Evolutionary conservation across 2,329 filamentous ascomycete species (phyloP).

Genomic region (Cladosporium sphaerospermum): DNA sequence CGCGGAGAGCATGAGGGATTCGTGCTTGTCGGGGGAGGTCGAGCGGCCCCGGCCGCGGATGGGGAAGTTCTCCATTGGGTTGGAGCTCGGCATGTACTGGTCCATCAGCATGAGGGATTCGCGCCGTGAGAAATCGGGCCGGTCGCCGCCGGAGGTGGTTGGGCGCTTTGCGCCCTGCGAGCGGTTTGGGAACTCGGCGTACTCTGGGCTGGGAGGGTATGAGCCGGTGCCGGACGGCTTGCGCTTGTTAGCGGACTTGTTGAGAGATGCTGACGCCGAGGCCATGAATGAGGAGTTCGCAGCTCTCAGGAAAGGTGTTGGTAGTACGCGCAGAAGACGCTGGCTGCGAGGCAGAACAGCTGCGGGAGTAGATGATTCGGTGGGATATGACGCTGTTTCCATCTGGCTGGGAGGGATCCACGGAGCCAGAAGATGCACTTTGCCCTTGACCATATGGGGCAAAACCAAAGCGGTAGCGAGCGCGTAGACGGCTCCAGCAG

Average conservation of each 20-base stretch:
- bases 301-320: conserved; percentile 83
- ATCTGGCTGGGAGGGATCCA: conserved; percentile 97
- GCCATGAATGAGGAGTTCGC: conserved; percentile 97
- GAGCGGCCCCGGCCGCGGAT: conserved; percentile 20
- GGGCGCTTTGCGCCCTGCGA: conserved; percentile 8
- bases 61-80: conserved; percentile 25
- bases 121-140: conserved; percentile 31
- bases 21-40: conserved; percentile 13
- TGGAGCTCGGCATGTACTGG: conserved; percentile 37
- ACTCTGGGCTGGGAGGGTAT: conserved; percentile 14
- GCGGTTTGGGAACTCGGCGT: conserved; percentile 13
- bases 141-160: conserved; percentile 18
- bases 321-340: conserved; percentile 80
- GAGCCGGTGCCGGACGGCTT: conserved; percentile 10
- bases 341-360: conserved; percentile 89
- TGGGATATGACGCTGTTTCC: conserved; percentile 55
- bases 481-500: conserved; percentile 95
- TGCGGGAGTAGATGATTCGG: conserved; percentile 57
- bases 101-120: conserved; percentile 47
- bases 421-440: conserved; percentile 87
- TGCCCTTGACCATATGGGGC: conserved; percentile 89
- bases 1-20: conserved; percentile 26
- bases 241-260: conserved; percentile 27
- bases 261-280: conserved; percentile 45
- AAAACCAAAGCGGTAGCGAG: conserved; percentile 91